Conservation (phyloP, 257 asterid genomes). For the Avicennia marina region DNA sequence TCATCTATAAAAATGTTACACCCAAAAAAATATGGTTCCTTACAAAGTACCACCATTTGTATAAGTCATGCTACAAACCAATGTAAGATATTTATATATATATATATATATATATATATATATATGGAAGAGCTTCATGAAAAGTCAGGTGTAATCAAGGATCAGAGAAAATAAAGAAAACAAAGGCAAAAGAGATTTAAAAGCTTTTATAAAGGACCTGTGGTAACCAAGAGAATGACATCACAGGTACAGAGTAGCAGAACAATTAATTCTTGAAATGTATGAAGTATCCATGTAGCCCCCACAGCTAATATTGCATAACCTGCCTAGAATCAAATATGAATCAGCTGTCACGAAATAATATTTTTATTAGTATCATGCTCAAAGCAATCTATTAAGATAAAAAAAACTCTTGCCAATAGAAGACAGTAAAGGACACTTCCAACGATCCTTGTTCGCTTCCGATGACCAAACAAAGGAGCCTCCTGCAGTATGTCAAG, state of each 20-base stretch:
- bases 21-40: too few species aligned
- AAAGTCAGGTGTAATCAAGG: neutral
- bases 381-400: neutral
- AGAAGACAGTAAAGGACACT: conserved; percentile 75
- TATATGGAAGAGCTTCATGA: neutral
- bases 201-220: conserved; percentile 44
- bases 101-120: too few species aligned
- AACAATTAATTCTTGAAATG: conserved; percentile 43
- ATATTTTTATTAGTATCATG: conserved; percentile 5
- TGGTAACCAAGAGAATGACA: conserved; percentile 65
- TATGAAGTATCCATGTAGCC: conserved; percentile 66
- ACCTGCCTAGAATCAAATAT: conserved; percentile 76
- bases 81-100: too few species aligned
- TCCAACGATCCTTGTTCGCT: conserved; percentile 69
- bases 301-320: conserved; percentile 86
- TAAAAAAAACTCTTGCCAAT: conserved; percentile 61
- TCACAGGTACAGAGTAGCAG: conserved; percentile 85
- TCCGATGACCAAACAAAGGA: conserved; percentile 91
- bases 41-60: too few species aligned
- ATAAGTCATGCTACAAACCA: too few species aligned
- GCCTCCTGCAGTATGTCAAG: conserved; percentile 92
- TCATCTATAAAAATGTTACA: too few species aligned
- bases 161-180: conserved; percentile 1
- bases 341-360: conserved; percentile 29
- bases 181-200: conserved; percentile 5